phyloP scores from a whole-genome alignment of 495 filamentous ascomycete genomes.

The Hypoxylon fragiforme region DNA sequence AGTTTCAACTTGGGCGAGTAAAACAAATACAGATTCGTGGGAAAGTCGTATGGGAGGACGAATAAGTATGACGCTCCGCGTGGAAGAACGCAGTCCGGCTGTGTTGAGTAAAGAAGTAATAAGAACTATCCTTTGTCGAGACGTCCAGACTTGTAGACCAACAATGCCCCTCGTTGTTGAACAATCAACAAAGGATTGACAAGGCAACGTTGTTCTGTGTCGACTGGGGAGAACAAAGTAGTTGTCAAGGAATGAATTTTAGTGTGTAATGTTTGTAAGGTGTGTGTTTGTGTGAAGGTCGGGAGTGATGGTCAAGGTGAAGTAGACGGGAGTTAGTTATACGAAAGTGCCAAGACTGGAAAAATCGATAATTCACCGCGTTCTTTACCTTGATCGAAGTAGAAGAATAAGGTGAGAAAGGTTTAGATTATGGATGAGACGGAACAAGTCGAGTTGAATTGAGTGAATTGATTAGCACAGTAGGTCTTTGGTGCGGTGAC shows the following conservation, averaged over 20 bases:
- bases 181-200: slow-evolving; percentile 17
- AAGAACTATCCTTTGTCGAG: slow-evolving; percentile 30
- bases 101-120: slow-evolving; percentile 19
- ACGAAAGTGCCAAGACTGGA: no score
- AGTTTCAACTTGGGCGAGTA: slow-evolving; percentile 11
- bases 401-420: not conserved
- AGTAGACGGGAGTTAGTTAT: no score
- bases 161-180: slow-evolving; percentile 29
- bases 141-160: slow-evolving; percentile 1
- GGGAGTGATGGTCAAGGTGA: slow-evolving; percentile 13
- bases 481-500: not conserved
- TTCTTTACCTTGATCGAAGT: not conserved
- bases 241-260: not conserved
- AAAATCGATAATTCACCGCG: no score
- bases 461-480: not conserved
- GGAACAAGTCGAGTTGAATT: no score
- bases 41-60: slow-evolving; percentile 6
- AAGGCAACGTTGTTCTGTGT: slow-evolving; percentile 8
- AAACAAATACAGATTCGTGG: slow-evolving; percentile 12
- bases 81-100: not conserved
- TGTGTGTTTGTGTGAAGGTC: no score
- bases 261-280: no score
- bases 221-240: slow-evolving; percentile 14
- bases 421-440: not conserved
- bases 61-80: slow-evolving; percentile 15